phyloP scores from a whole-genome alignment of 495 filamentous ascomycete species.

The Aspergillus avenaceus region DNA sequence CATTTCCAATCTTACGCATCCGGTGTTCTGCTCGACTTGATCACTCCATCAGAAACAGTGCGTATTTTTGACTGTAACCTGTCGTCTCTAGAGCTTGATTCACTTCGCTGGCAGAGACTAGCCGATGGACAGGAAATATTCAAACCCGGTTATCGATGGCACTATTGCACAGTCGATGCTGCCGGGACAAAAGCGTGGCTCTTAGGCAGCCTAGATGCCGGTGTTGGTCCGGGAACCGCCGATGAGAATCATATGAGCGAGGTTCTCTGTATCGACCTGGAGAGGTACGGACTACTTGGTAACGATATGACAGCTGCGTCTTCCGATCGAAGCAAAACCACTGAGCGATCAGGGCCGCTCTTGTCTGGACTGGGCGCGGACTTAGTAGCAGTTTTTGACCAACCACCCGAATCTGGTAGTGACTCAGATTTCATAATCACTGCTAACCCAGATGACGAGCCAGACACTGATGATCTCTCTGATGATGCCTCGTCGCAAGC shows the following conservation, averaged over 20 bases:
- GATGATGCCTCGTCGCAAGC: constrained; percentile 37
- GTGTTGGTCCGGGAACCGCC: constrained; percentile 44
- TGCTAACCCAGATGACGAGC: constrained; percentile 64
- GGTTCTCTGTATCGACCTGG: constrained; percentile 85
- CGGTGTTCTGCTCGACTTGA: constrained; percentile 85
- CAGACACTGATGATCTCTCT: constrained; percentile 53
- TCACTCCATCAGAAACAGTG: constrained; percentile 85
- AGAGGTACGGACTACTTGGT: constrained; percentile 79
- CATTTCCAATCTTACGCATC: constrained; percentile 96
- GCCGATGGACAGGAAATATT: constrained; percentile 93
- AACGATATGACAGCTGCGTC: constrained; percentile 64
- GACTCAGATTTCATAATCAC: constrained; percentile 84
- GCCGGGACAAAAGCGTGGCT: constrained; percentile 94
- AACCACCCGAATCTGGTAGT: constrained; percentile 70
- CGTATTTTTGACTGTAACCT: constrained; percentile 81
- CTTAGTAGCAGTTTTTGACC: constrained; percentile 79
- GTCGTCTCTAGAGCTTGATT: constrained; percentile 78
- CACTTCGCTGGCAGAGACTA: constrained; percentile 86
- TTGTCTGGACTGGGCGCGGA: constrained; percentile 72
- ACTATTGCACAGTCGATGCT: constrained; percentile 92
- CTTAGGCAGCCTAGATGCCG: constrained; percentile 72
- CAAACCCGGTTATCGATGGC: constrained; percentile 83
- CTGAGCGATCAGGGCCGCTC: constrained; percentile 42
- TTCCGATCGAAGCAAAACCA: constrained; percentile 51
- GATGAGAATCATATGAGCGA: constrained; percentile 91